Conservation (phyloP, 2,329 filamentous ascomycete species). For the Trichoderma citrinoviride region DNA sequence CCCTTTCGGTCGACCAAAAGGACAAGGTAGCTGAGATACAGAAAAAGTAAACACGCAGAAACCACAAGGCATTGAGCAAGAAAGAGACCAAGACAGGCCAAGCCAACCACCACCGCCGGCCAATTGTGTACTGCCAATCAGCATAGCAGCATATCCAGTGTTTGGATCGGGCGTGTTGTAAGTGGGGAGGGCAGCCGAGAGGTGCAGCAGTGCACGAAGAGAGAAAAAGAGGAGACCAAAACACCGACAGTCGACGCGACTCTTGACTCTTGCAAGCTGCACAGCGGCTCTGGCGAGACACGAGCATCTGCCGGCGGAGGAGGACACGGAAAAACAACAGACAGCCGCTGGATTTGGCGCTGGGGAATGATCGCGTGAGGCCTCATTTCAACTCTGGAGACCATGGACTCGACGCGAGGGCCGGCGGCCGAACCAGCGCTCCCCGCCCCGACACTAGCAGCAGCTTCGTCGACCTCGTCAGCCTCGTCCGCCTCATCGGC, state of each 20-base stretch:
- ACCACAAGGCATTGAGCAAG: neutral
- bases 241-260: conserved; percentile 1
- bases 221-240: neutral
- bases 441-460: conserved; percentile 28
- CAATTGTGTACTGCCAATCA: neutral
- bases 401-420: conserved; percentile 42
- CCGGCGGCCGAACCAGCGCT: conserved; percentile 36
- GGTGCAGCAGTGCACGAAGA: neutral
- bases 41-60: neutral
- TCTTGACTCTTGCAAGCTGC: neutral
- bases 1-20: neutral
- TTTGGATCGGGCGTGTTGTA: conserved; percentile 4
- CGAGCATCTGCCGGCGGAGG: neutral
- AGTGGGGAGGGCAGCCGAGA: conserved; percentile 14
- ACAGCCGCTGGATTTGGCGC: neutral
- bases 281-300: neutral
- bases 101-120: neutral
- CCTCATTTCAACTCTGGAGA: neutral
- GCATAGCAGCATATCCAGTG: neutral
- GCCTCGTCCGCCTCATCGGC: neutral
- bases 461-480: neutral
- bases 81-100: neutral
- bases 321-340: neutral
- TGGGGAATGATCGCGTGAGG: conserved; percentile 7
- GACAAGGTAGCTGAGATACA: neutral